A percentile compares a stretch with the other conserved stretches of the same genome.
Evolutionary conservation across 2,329 filamentous ascomycete species (phyloP).

Genomic region (Aspergillus texensis): DNA sequence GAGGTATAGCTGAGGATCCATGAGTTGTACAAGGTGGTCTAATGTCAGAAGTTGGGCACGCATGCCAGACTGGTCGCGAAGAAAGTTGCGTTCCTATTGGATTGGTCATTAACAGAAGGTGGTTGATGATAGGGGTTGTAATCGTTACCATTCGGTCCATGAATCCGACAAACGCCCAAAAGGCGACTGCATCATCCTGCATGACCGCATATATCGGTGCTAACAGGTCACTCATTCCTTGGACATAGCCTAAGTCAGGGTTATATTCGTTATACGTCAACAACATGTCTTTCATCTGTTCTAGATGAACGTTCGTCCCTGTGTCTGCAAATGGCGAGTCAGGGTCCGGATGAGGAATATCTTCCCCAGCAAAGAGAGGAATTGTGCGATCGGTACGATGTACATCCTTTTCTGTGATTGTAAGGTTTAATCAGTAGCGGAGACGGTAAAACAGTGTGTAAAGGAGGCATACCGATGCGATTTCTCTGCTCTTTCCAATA

Average conservation of each 20-base stretch:
- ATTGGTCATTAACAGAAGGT: conserved; percentile 9
- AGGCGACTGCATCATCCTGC: conserved; percentile 94
- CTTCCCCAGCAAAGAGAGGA: conserved; percentile 93
- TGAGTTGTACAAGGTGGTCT: conserved; percentile 92
- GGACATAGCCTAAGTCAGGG: conserved; percentile 90
- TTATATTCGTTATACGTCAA: conserved; percentile 99
- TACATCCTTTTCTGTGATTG: conserved; percentile 85
- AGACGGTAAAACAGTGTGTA: conserved; percentile 8
- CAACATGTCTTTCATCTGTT: conserved; percentile 99
- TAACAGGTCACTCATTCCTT: conserved; percentile 97
- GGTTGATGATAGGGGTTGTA: not conserved
- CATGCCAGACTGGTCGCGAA: conserved; percentile 96
- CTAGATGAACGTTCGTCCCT: conserved; percentile 94
- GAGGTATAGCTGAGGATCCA: conserved; percentile 91
- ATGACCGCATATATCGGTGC: conserved; percentile 96
- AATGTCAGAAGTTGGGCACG: conserved; percentile 85
- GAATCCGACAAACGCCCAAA: conserved; percentile 94
- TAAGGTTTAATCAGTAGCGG: conserved; percentile 36
- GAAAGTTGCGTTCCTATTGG: conserved; percentile 79
- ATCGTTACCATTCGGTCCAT: conserved; percentile 83
- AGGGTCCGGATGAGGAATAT: conserved; percentile 93
- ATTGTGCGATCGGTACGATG: conserved; percentile 95
- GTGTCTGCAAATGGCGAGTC: conserved; percentile 90
- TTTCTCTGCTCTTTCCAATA: conserved; percentile 96
- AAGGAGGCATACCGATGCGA: conserved; percentile 74